Conservation (phyloP, 441 rosid species). For the Euphorbia celastroides region DNA sequence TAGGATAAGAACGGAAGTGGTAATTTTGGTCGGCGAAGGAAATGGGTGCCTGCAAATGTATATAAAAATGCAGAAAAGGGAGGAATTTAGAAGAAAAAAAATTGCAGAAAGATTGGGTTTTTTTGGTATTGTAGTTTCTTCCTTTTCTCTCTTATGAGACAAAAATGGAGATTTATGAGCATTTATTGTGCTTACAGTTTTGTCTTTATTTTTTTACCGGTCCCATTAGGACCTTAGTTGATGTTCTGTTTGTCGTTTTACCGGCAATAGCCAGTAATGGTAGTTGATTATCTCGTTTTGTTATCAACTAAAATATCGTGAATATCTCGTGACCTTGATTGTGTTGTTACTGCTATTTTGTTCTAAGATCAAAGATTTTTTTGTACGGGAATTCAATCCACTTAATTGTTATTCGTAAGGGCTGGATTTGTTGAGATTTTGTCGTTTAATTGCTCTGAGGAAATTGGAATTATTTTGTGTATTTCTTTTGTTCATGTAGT, state of each 20-base stretch:
- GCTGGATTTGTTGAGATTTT: too few relatives aligned
- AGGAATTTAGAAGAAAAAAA: neutral
- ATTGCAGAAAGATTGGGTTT: conserved; percentile 5
- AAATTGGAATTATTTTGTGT: too few relatives aligned
- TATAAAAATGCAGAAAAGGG: conserved; percentile 1
- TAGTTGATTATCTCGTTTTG: conserved; percentile 20
- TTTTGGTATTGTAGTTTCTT: neutral
- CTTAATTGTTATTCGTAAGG: too few relatives aligned
- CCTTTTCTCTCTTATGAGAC: conserved; percentile 14
- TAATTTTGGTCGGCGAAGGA: conserved; percentile 21
- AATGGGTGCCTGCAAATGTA: conserved; percentile 18
- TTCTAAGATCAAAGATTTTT: too few relatives aligned
- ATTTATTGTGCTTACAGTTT: conserved; percentile 23
- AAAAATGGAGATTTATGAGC: conserved; percentile 29
- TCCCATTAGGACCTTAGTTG: conserved; percentile 19
- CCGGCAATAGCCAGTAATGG: conserved; percentile 41
- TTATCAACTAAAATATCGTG: neutral
- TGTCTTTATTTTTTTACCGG: conserved; percentile 30
- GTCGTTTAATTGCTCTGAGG: too few relatives aligned
- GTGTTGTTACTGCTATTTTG: too few relatives aligned
- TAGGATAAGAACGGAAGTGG: conserved; percentile 8
- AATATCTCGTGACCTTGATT: neutral
- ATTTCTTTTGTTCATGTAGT: too few relatives aligned
- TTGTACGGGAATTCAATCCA: too few relatives aligned
- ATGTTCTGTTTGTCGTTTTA: conserved; percentile 3